Base-by-base conservation (phyloP, 1,284 basidiomycete species). In the Ceratobasidium sp. region DNA sequence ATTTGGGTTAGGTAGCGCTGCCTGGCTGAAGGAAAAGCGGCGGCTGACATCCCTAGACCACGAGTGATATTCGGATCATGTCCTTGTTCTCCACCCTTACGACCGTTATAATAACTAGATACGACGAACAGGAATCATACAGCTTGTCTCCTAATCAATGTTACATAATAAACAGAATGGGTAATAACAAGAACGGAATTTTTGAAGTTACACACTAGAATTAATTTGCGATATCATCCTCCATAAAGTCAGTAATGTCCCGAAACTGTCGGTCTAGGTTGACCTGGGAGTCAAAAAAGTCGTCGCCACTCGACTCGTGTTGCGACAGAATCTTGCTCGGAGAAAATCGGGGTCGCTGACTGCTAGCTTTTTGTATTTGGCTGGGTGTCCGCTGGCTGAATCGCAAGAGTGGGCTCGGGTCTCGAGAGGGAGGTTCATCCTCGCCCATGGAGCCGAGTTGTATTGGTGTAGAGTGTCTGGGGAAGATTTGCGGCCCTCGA, bases 1-100 rank as follows among this genome's bases (percentile, higher is more conserved):
- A 17, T 62, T 73, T 17, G 70, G 57, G 13, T 52, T 62, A n/a
- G 46, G 46, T 11, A 52, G 57, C 25, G 8, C 43, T 3, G 25
- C 70, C 22, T 73, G 70, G 70, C 19, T 73, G 7, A 61, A 51
- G 34, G 70, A 73, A 61, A 73, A 62, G 25, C 29, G 49, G 22
- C 25, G 70, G 17, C 46, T 62, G 34, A 25, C 57, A 11, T 29
- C 57, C 9, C 32, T 62, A 52, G 70, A 73, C 32, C 22, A 1
- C 13, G 70, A 73, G 13, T 62, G 46, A 59, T 65, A 46, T 51
- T 32, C 40, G n/a, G 2, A 49, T 29, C 0, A 49, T 32, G 49
- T 62, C n/a, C 8, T 62, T 40, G 17, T 52, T 57, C 8, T 32
- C 7, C 17, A n/a, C 37, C 59, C 43, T 34, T 59, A 59, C 37